A percentile compares a stretch with the other conserved stretches of the same genome.
Evolutionary conservation across 257 asterid genomes (phyloP).

Genomic region (Gynochthodes officinalis): DNA sequence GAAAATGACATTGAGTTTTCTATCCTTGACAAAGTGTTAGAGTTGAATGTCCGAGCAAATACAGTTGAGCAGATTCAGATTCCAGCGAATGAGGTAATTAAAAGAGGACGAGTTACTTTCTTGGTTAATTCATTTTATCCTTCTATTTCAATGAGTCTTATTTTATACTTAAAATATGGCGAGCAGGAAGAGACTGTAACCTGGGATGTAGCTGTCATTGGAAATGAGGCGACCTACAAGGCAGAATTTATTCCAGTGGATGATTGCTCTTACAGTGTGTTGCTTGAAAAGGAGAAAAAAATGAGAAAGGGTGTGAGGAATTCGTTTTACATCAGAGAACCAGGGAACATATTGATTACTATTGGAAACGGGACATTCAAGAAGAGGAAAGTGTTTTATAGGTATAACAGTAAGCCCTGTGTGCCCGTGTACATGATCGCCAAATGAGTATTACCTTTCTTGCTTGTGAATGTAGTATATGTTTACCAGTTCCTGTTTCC

Average conservation of each 20-base stretch:
- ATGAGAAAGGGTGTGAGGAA: constrained; percentile 47
- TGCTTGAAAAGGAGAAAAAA: constrained; percentile 63
- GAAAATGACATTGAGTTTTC: constrained; percentile 71
- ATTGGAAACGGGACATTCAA: constrained; percentile 52
- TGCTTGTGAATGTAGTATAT: no score
- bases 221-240: constrained; percentile 58
- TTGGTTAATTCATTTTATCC: no score
- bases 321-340: constrained; percentile 71
- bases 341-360: constrained; percentile 64
- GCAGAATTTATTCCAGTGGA: constrained; percentile 84
- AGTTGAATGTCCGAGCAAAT: constrained; percentile 43
- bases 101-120: no score
- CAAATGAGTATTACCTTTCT: constrained; percentile 14
- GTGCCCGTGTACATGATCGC: constrained; percentile 47
- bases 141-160: no score
- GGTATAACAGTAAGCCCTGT: constrained; percentile 58
- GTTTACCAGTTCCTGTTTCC: no score
- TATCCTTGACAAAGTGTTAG: constrained; percentile 61
- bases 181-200: constrained; percentile 58
- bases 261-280: constrained; percentile 74
- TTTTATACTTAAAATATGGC: no score
- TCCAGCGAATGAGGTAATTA: constrained; percentile 51
- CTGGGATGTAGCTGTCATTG: constrained; percentile 75
- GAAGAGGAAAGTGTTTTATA: constrained; percentile 64
- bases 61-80: constrained; percentile 42